Evolutionary conservation across 257 asterid species (phyloP).

Genomic region (Echium plantagineum): DNA sequence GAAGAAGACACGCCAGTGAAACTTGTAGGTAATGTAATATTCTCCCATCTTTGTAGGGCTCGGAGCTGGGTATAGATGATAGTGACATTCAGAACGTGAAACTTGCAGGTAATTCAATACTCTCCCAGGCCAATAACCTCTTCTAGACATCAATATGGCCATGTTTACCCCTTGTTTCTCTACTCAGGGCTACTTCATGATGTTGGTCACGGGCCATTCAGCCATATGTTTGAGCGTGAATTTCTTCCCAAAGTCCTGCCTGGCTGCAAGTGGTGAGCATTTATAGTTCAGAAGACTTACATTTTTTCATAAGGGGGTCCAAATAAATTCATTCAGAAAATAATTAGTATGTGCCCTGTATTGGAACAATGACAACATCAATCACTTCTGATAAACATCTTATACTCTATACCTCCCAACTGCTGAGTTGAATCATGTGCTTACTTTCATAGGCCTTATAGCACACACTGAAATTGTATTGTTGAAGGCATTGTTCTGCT

Average conservation of each 20-base stretch:
- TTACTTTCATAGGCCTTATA: no score
- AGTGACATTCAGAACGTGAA: constrained; percentile 66
- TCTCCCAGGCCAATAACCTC: constrained; percentile 7
- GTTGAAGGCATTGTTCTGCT: no score
- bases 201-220: constrained; percentile 94
- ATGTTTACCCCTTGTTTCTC: constrained; percentile 14
- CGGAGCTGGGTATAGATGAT: constrained; percentile 65
- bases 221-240: constrained; percentile 82
- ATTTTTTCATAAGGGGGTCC: background rate
- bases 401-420: background rate
- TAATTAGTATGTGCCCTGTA: background rate
- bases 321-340: background rate
- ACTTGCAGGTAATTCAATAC: constrained; percentile 50
- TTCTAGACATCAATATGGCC: constrained; percentile 9
- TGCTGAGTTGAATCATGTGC: background rate
- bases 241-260: constrained; percentile 53
- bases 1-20: constrained; percentile 9
- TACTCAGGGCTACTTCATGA: constrained; percentile 82
- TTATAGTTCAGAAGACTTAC: background rate
- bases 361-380: background rate
- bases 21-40: no score
- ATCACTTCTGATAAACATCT: background rate
- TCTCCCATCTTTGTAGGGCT: constrained; percentile 44
- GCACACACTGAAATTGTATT: no score
- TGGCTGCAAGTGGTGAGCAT: constrained; percentile 48